Conservation (phyloP, 2,329 filamentous ascomycete genomes). For the Aaosphaeria pasadenensis region DNA sequence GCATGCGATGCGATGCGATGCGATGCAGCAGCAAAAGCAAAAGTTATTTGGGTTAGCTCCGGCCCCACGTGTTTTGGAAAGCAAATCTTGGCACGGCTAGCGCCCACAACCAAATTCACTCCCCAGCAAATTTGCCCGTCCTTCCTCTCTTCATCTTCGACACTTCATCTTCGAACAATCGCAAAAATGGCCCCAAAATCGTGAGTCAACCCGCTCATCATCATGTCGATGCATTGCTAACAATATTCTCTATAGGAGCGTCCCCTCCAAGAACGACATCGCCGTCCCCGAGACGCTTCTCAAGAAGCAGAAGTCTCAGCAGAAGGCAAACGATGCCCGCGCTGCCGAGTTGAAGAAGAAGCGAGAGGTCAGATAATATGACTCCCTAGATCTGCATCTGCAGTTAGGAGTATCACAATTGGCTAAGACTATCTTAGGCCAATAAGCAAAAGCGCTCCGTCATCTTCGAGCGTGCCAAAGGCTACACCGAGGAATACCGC, state of each 20-base stretch:
- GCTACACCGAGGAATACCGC: slow-evolving; percentile 99
- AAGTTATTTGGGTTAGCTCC: slow-evolving; percentile 4
- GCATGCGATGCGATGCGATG: not conserved
- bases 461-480: slow-evolving; percentile 99
- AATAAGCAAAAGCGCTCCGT: slow-evolving; percentile 98
- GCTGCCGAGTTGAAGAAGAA: slow-evolving; percentile 77
- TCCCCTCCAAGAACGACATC: slow-evolving; percentile 93
- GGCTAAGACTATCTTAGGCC: slow-evolving; percentile 61
- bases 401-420: slow-evolving; percentile 37
- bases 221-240: slow-evolving; percentile 1
- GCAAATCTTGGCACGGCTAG: too few relatives aligned
- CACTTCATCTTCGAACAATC: slow-evolving; percentile 16
- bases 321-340: slow-evolving; percentile 94
- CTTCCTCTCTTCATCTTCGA: not conserved
- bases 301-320: slow-evolving; percentile 99
- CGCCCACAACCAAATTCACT: too few relatives aligned
- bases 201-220: slow-evolving; percentile 16
- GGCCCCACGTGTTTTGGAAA: not conserved
- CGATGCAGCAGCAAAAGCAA: slow-evolving; percentile 7
- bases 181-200: slow-evolving; percentile 34
- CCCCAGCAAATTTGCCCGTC: too few relatives aligned
- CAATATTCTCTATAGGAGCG: slow-evolving; percentile 56
- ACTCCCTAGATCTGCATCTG: slow-evolving; percentile 34
- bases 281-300: slow-evolving; percentile 98
- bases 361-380: slow-evolving; percentile 82